Percentiles rank a stretch among this genome's conserved stretches.
These are phyloP conservation scores for Allantophomopsis lycopodina DNA, from an alignment of 2,329 filamentous ascomycete genomes.

Conservation along the genomic window DNA sequence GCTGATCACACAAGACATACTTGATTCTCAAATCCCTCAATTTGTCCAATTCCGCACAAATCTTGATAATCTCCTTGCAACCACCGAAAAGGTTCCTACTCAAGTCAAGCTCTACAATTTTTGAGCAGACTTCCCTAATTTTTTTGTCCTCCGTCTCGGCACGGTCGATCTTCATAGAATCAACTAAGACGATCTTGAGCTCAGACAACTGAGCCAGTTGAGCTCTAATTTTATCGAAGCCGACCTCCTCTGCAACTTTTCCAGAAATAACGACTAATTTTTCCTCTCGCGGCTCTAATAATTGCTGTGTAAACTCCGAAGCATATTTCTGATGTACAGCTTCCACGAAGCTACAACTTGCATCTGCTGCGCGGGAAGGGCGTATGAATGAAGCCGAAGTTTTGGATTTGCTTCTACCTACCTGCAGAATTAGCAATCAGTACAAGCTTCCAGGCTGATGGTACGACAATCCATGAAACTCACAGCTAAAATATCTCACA, in stretches of 20 bases:
- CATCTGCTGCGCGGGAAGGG: constrained; percentile 56
- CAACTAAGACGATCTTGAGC: constrained; percentile 69
- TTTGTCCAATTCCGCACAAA: constrained; percentile 56
- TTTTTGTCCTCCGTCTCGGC: constrained; percentile 20
- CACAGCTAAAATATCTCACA: constrained; percentile 73
- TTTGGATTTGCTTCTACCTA: constrained; percentile 44
- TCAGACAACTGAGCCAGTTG: constrained; percentile 68
- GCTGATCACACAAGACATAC: constrained; percentile 29
- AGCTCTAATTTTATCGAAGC: constrained; percentile 81
- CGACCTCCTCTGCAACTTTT: constrained; percentile 86
- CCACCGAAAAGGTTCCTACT: constrained; percentile 69
- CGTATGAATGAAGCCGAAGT: constrained; percentile 81
- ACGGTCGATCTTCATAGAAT: constrained; percentile 51
- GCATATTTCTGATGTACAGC: constrained; percentile 80
- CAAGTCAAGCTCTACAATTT: constrained; percentile 68
- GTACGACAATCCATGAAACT: constrained; percentile 9
- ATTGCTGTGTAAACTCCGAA: constrained; percentile 29
- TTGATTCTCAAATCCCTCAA: constrained; percentile 57
- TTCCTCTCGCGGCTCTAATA: constrained; percentile 14
- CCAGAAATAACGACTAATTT: constrained; percentile 56
- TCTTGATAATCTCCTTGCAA: constrained; percentile 51
- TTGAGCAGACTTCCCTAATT: constrained; percentile 41
- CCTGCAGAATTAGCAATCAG: constrained; percentile 21
- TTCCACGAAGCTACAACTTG: constrained; percentile 58
- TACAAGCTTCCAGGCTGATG: neutral